These are phyloP conservation scores for Camelina hispida DNA, from an alignment of 345 rosid genomes.

Conservation along the genomic window DNA sequence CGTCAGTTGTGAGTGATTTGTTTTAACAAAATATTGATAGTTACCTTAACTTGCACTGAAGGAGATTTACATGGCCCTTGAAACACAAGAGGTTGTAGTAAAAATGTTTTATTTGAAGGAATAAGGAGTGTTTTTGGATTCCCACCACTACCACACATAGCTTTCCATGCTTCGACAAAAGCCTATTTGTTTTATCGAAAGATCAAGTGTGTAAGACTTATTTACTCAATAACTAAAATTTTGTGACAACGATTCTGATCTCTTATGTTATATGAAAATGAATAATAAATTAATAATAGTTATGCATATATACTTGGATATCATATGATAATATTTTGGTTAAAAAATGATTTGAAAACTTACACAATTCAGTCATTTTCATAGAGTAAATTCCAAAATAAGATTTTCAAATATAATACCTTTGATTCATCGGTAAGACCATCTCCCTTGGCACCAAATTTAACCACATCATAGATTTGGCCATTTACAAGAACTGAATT, in stretches of 20 bases:
- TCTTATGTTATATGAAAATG: background rate
- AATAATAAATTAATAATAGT: background rate
- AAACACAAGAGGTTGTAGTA: constrained; percentile 50
- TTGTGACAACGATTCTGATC: background rate
- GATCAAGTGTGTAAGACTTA: background rate
- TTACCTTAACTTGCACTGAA: constrained; percentile 46
- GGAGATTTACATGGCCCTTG: constrained; percentile 57
- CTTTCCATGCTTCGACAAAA: constrained; percentile 53
- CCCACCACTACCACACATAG: constrained; percentile 39
- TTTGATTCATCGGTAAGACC: constrained; percentile 32
- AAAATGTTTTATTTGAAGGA: constrained; percentile 46
- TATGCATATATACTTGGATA: background rate
- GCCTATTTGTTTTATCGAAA: constrained; percentile 36
- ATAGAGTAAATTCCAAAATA: background rate
- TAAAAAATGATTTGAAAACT: too few relatives aligned
- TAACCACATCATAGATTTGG: constrained; percentile 29
- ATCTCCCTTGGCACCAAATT: constrained; percentile 40
- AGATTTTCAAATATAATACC: constrained; percentile 10
- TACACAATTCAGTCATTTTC: background rate
- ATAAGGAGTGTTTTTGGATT: constrained; percentile 21
- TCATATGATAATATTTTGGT: background rate
- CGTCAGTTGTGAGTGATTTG: too few relatives aligned
- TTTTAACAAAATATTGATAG: background rate
- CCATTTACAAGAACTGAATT: constrained; percentile 21
- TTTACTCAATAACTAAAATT: background rate